Conservation (phyloP, 2,329 filamentous ascomycete species). For the Alternaria panax region DNA sequence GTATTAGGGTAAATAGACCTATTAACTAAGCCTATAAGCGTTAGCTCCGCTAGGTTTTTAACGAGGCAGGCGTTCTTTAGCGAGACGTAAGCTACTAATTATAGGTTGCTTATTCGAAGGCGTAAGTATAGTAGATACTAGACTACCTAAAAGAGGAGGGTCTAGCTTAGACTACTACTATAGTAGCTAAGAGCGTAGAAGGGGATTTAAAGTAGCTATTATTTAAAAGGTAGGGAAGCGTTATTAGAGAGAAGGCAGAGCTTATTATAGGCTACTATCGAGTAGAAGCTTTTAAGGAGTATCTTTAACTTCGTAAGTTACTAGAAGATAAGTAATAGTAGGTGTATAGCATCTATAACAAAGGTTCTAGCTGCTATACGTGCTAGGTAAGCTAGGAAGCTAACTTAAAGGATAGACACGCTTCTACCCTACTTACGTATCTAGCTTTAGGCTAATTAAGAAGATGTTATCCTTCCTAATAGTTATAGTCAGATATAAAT, state of each 20-base stretch:
- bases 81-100: no score
- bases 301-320: background rate
- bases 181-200: no score
- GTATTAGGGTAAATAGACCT: background rate
- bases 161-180: no score
- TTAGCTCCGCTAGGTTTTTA: background rate
- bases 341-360: background rate
- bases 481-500: constrained; percentile 2
- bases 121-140: no score
- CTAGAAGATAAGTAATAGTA: background rate
- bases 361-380: background rate
- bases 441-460: background rate
- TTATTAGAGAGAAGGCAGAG: constrained; percentile 5
- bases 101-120: no score
- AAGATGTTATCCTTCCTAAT: constrained; percentile 2
- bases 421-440: background rate
- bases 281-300: constrained; percentile 1
- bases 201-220: background rate
- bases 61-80: background rate
- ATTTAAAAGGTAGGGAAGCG: background rate
- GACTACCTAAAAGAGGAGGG: no score
- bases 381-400: background rate
- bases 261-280: background rate
- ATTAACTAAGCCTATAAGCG: background rate
- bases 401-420: background rate